phyloP scores from a whole-genome alignment of 1,139 yeast genomes.

The Meyerozyma athensensis region DNA sequence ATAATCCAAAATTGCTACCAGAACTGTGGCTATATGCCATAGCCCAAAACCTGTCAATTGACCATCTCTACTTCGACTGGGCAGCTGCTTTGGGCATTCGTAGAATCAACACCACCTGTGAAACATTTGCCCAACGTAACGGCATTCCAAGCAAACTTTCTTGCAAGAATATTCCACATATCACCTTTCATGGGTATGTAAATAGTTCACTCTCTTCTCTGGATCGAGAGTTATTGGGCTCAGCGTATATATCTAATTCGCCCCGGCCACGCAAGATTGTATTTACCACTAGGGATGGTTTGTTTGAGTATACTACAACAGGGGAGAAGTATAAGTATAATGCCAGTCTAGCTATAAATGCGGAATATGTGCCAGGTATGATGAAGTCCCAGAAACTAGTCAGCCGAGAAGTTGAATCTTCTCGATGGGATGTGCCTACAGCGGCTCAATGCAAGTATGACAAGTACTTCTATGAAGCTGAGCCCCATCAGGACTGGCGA shows the following conservation, averaged over 20 bases:
- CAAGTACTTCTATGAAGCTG: slow-evolving; percentile 30
- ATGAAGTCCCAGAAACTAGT: too few relatives aligned
- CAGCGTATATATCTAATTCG: slow-evolving; percentile 5
- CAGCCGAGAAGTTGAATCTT: too few relatives aligned
- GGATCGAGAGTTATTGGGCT: background rate
- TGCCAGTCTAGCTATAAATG: too few relatives aligned
- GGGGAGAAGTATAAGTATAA: too few relatives aligned
- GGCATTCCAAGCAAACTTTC: background rate
- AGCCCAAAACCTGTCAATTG: background rate
- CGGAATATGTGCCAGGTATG: too few relatives aligned
- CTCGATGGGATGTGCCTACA: background rate
- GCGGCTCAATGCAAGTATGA: background rate
- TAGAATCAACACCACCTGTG: slow-evolving; percentile 3
- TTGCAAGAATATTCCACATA: background rate
- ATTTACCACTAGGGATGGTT: background rate
- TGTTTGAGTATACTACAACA: background rate
- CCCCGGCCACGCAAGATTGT: background rate
- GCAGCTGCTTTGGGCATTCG: background rate
- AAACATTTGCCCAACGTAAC: background rate
- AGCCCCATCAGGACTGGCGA: slow-evolving; percentile 36
- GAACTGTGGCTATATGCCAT: background rate
- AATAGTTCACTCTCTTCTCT: background rate
- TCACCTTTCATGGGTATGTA: background rate
- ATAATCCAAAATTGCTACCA: background rate
- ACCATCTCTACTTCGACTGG: background rate